phyloP scores from a whole-genome alignment of 2,329 filamentous ascomycete species.

The Talaromyces rugulosus region DNA sequence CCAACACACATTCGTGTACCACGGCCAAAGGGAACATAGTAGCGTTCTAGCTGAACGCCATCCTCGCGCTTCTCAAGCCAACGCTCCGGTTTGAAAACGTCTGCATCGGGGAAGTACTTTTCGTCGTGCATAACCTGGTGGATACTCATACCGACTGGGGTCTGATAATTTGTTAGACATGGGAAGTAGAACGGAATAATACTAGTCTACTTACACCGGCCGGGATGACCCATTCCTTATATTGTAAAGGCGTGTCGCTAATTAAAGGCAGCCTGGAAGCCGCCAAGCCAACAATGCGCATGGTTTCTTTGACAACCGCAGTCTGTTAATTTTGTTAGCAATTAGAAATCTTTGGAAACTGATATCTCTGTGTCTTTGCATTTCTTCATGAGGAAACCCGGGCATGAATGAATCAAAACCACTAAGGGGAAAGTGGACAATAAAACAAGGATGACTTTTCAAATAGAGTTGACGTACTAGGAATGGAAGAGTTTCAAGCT shows the following conservation, averaged over 20 bases:
- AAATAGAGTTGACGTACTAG: background rate
- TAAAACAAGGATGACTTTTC: too few species aligned
- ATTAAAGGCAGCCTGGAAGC: conserved; percentile 4
- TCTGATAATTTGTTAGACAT: background rate
- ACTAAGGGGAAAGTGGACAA: too few species aligned
- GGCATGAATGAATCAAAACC: background rate
- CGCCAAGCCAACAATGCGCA: background rate
- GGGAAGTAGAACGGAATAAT: background rate
- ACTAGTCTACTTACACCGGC: background rate
- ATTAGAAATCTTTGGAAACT: background rate
- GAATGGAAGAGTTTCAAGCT: background rate
- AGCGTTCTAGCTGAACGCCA: conserved; percentile 23
- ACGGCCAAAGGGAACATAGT: conserved; percentile 6
- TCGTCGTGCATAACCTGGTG: background rate
- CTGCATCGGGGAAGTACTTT: background rate
- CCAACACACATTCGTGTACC: conserved; percentile 25
- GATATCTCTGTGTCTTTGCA: background rate
- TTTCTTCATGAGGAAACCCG: too few species aligned
- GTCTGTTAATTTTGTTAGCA: background rate
- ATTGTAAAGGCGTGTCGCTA: conserved; percentile 14
- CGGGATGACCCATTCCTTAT: conserved; percentile 11
- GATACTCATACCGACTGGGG: background rate
- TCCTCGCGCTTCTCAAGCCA: conserved; percentile 17
- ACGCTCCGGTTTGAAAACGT: background rate
- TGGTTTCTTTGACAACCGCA: background rate